phyloP scores from a whole-genome alignment of 352 stramenopile genomes.

The Aphanomyces euteiches region DNA sequence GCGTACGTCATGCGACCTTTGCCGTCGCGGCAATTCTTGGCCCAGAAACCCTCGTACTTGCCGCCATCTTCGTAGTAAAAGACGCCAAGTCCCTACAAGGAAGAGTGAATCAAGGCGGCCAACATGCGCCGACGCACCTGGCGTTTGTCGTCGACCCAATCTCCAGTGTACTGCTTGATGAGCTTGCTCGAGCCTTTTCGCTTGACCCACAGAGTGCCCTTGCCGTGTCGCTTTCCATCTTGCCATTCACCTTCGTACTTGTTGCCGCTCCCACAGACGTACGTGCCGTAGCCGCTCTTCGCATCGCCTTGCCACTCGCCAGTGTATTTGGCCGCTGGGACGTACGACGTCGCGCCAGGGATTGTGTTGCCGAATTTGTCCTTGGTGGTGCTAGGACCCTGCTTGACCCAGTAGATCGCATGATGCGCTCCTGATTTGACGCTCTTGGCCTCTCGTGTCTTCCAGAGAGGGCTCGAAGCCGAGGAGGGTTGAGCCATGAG shows the following conservation, averaged over 20 bases:
- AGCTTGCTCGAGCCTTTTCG: conserved; percentile 48
- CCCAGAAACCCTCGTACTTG: conserved; percentile 79
- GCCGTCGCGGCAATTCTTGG: conserved; percentile 69
- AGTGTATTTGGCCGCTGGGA: conserved; percentile 82
- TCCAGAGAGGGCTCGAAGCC: conserved; percentile 21
- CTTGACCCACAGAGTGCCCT: conserved; percentile 74
- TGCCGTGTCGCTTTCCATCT: conserved; percentile 74
- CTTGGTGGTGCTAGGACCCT: conserved; percentile 5
- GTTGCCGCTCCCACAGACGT: conserved; percentile 87
- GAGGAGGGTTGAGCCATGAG: background rate
- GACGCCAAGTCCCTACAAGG: conserved; percentile 50
- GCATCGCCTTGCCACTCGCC: conserved; percentile 91
- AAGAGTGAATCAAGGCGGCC: background rate
- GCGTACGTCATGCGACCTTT: conserved; percentile 74
- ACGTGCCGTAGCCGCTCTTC: conserved; percentile 89
- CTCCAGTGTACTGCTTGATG: conserved; percentile 79
- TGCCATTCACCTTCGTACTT: conserved; percentile 88
- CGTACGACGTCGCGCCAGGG: conserved; percentile 43
- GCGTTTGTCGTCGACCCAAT: conserved; percentile 69
- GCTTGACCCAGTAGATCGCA: conserved; percentile 80
- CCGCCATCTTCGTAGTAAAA: conserved; percentile 81
- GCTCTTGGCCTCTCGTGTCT: conserved; percentile 41
- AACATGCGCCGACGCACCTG: conserved; percentile 32
- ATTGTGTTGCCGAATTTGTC: conserved; percentile 34
- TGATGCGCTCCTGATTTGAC: conserved; percentile 57